A percentile compares a stretch with the other conserved stretches of the same genome.
Conservation (phyloP, 441 rosid genomes). For the Euphorbia celastroides region DNA sequence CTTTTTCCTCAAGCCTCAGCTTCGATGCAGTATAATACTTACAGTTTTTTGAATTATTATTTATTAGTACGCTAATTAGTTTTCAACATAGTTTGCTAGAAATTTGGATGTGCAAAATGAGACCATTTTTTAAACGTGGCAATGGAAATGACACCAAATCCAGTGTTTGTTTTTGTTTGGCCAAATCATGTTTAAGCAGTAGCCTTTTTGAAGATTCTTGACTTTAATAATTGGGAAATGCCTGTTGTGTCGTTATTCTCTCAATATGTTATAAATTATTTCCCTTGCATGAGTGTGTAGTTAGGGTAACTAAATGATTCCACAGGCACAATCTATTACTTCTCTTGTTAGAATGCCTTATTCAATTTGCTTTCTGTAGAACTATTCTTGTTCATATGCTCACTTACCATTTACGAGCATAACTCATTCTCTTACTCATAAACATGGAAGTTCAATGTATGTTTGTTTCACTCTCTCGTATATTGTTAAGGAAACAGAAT, state of each 20-base stretch:
- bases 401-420: background rate
- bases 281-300: background rate
- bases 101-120: background rate
- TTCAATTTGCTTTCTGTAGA: background rate
- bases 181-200: background rate
- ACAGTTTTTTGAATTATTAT: background rate
- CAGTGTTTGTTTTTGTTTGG: background rate
- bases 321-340: background rate
- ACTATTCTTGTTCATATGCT: background rate
- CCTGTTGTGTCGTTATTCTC: background rate
- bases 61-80: background rate
- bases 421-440: background rate
- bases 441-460: background rate
- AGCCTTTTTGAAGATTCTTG: background rate
- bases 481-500: background rate
- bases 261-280: background rate
- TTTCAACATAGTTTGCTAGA: background rate
- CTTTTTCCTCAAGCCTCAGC: background rate
- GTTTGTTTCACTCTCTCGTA: background rate
- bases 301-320: background rate
- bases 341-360: background rate
- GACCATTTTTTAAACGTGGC: background rate
- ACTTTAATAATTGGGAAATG: background rate
- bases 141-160: background rate
- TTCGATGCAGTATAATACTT: background rate